phyloP scores from a whole-genome alignment of 345 rosid genomes.

The Erysimum cheiranthoides region DNA sequence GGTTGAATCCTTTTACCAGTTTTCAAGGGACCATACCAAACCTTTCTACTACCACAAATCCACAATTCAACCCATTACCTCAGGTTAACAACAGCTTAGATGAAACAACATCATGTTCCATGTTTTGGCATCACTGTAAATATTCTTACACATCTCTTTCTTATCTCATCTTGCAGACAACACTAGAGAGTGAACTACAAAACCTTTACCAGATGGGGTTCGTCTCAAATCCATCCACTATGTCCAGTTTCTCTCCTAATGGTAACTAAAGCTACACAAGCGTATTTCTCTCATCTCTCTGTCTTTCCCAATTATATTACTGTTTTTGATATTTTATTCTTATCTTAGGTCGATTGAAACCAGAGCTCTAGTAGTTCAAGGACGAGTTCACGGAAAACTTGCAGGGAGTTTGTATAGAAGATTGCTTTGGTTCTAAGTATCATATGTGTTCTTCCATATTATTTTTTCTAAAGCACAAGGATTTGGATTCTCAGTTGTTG shows the following conservation, averaged over 20 bases:
- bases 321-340: neutral
- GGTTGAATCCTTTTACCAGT: slow-evolving; percentile 56
- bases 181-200: slow-evolving; percentile 71
- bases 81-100: slow-evolving; percentile 53
- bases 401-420: slow-evolving; percentile 45
- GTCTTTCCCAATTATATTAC: neutral
- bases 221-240: slow-evolving; percentile 62
- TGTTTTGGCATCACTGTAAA: neutral
- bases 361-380: slow-evolving; percentile 59
- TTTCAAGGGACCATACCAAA: slow-evolving; percentile 60
- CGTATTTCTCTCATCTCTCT: slow-evolving; percentile 11
- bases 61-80: slow-evolving; percentile 64
- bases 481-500: slow-evolving; percentile 45
- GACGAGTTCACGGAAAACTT: slow-evolving; percentile 25
- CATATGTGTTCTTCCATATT: slow-evolving; percentile 39
- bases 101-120: slow-evolving; percentile 9
- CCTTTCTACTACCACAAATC: slow-evolving; percentile 54
- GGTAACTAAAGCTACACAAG: slow-evolving; percentile 47
- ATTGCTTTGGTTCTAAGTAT: slow-evolving; percentile 37
- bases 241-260: slow-evolving; percentile 62
- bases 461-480: slow-evolving; percentile 21
- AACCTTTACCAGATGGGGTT: slow-evolving; percentile 79
- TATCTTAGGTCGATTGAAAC: slow-evolving; percentile 61
- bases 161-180: slow-evolving; percentile 48
- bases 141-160: slow-evolving; percentile 11